These are phyloP conservation scores for Furcasterigmium sp. DNA, from an alignment of 2,329 filamentous ascomycete genomes.

Conservation along the genomic window DNA sequence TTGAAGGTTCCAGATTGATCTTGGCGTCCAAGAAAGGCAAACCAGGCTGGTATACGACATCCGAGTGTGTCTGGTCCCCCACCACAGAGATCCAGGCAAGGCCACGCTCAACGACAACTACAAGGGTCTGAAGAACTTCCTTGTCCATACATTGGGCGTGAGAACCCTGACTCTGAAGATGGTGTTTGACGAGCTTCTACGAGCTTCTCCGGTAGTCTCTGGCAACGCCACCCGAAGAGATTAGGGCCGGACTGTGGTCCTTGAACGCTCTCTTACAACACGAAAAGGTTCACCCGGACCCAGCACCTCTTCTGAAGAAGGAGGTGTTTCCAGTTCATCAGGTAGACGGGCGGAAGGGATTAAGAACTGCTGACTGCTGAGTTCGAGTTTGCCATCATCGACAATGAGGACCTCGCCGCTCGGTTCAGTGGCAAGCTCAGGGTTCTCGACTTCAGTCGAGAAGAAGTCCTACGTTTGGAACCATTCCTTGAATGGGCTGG, in stretches of 20 bases:
- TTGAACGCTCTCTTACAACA: constrained; percentile 24
- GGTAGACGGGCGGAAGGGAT: constrained; percentile 8
- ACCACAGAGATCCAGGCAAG: constrained; percentile 20
- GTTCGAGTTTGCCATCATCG: constrained; percentile 28
- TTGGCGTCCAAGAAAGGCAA: constrained; percentile 1
- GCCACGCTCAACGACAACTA: constrained; percentile 21
- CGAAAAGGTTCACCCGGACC: background rate
- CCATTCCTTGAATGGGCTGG: constrained; percentile 27
- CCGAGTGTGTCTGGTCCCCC: constrained; percentile 28
- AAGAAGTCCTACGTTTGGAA: constrained; percentile 22
- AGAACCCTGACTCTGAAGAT: constrained; percentile 21
- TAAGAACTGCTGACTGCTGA: too few species aligned
- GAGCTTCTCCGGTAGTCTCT: constrained; percentile 6
- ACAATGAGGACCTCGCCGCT: constrained; percentile 20
- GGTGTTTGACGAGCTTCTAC: constrained; percentile 23
- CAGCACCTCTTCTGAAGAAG: constrained; percentile 6
- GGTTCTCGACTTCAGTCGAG: constrained; percentile 27
- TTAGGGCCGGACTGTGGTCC: constrained; percentile 23
- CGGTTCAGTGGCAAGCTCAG: constrained; percentile 22
- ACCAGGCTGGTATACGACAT: constrained; percentile 18
- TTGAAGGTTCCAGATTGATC: constrained; percentile 11
- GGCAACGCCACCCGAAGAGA: constrained; percentile 11
- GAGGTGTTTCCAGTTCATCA: constrained; percentile 17
- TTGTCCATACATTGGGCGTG: constrained; percentile 21
- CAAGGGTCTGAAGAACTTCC: constrained; percentile 20